phyloP scores from a whole-genome alignment of 176 grass and related monocot species.

The Lolium rigidum region DNA sequence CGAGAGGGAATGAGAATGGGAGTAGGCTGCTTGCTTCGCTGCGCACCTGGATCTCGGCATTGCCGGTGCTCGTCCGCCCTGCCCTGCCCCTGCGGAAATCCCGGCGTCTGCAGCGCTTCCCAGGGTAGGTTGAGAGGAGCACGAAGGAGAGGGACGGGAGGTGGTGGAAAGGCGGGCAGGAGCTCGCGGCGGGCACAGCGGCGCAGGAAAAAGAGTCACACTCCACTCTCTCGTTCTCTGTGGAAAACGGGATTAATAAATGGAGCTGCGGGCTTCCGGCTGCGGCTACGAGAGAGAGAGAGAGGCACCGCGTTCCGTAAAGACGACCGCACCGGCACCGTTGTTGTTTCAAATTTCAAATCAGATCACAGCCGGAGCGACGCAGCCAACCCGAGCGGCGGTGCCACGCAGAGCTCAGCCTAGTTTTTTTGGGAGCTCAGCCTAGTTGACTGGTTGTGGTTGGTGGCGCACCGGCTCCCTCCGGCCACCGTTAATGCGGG shows the following conservation, averaged over 20 bases:
- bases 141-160: not conserved
- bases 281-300: slow-evolving; percentile 13
- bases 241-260: slow-evolving; percentile 54
- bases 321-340: slow-evolving; percentile 15
- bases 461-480: not conserved
- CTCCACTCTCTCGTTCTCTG: slow-evolving; percentile 23
- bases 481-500: slow-evolving; percentile 30
- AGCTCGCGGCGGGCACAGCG: slow-evolving; percentile 3
- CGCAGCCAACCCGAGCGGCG: no score
- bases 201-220: not conserved
- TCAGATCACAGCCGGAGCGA: not conserved
- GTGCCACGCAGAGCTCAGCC: no score
- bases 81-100: not conserved
- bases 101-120: slow-evolving; percentile 3
- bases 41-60: slow-evolving; percentile 72
- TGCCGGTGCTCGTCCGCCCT: not conserved
- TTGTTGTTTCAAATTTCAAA: slow-evolving; percentile 55
- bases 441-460: not conserved
- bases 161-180: slow-evolving; percentile 18
- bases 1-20: not conserved
- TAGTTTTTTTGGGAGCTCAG: no score
- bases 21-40: not conserved
- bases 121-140: slow-evolving; percentile 12
- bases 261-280: not conserved
- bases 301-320: slow-evolving; percentile 23